Evolutionary conservation across 1,139 yeast species (phyloP).

Genomic region (Yamadazyma kanchanaburiensis): DNA sequence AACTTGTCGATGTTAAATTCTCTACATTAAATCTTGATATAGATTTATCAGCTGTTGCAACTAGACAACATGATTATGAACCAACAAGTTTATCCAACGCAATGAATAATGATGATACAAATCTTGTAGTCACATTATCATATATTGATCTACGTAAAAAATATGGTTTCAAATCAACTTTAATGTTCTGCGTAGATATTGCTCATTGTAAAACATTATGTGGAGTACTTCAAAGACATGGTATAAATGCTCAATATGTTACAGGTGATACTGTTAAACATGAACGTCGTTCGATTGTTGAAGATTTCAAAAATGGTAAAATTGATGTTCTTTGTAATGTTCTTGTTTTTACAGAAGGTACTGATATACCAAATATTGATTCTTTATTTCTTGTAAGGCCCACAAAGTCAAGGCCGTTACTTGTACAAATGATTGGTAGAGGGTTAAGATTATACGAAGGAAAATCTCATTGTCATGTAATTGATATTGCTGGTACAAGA

Average conservation of each 20-base stretch:
- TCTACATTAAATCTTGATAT: constrained; percentile 49
- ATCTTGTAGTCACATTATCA: constrained; percentile 54
- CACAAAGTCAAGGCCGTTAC: constrained; percentile 65
- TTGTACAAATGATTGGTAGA: constrained; percentile 89
- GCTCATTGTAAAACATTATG: constrained; percentile 61
- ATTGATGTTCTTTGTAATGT: constrained; percentile 82
- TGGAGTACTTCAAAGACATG: constrained; percentile 50
- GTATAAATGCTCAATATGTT: constrained; percentile 71
- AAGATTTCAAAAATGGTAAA: constrained; percentile 58
- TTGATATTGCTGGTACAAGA: constrained; percentile 71
- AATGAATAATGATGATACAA: constrained; percentile 53
- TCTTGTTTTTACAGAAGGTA: constrained; percentile 90
- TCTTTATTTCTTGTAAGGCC: constrained; percentile 79
- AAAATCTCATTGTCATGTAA: constrained; percentile 67
- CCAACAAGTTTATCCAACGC: constrained; percentile 47
- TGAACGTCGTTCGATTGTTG: constrained; percentile 52
- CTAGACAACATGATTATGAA: constrained; percentile 52
- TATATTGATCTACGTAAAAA: constrained; percentile 46
- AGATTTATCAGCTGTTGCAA: constrained; percentile 32
- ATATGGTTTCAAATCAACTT: constrained; percentile 52
- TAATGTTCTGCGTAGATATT: constrained; percentile 76
- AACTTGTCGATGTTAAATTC: constrained; percentile 68
- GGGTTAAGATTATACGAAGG: constrained; percentile 67
- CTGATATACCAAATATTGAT: constrained; percentile 90
- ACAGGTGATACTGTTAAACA: constrained; percentile 59